Conservation (phyloP, 1,139 yeast species). For the Entelexis paramagnoliae region DNA sequence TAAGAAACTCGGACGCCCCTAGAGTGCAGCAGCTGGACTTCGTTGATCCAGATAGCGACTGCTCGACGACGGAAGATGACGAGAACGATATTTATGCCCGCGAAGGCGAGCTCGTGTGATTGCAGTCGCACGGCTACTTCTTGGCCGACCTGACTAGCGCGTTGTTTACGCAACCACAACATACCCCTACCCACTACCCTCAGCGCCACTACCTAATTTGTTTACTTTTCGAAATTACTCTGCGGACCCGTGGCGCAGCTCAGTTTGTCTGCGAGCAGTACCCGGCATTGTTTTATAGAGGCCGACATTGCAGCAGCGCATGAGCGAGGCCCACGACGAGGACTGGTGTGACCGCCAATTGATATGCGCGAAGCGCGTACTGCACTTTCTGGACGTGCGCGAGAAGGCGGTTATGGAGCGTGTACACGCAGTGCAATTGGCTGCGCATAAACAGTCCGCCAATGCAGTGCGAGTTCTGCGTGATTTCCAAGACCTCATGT, state of each 20-base stretch:
- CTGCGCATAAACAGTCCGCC: background rate
- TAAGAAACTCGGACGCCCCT: background rate
- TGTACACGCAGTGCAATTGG: background rate
- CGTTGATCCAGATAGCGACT: background rate
- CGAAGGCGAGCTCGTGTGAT: background rate
- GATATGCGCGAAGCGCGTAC: background rate
- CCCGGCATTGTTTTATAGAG: too few relatives aligned
- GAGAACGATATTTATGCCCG: background rate
- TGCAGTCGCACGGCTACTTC: background rate
- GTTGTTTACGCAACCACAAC: conserved; percentile 4
- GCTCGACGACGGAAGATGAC: conserved; percentile 2
- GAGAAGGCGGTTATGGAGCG: background rate
- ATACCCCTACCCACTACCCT: background rate
- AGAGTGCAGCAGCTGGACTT: background rate
- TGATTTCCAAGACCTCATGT: background rate
- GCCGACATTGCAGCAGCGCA: too few relatives aligned
- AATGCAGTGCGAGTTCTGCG: background rate
- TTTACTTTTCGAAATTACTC: background rate
- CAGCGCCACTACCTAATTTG: background rate
- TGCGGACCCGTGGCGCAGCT: background rate
- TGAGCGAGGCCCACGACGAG: background rate
- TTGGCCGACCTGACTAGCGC: background rate
- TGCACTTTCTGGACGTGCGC: background rate
- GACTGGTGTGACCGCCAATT: conserved; percentile 5
- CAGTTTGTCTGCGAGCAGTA: background rate